Conservation (phyloP, 2,329 filamentous ascomycete genomes). For the Sporothrix curviconia region DNA sequence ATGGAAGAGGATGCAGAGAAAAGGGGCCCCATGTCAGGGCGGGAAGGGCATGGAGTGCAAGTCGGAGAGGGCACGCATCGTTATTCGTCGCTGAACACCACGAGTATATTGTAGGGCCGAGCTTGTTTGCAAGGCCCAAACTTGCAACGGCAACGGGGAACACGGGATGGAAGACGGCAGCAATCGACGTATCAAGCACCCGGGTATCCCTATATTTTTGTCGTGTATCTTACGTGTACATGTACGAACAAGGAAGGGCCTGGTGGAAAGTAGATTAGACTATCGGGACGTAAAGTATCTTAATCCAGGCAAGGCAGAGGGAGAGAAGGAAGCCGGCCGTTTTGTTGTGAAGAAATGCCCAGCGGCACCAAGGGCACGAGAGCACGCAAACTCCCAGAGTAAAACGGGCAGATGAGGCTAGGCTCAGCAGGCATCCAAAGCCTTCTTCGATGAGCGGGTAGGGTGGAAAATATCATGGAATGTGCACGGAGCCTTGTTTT, state of each 20-base stretch:
- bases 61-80: neutral
- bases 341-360: too few relatives aligned
- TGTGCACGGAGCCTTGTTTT: too few relatives aligned
- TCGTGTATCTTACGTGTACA: too few relatives aligned
- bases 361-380: too few relatives aligned
- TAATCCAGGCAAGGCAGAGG: too few relatives aligned
- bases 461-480: too few relatives aligned
- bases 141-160: conserved; percentile 2
- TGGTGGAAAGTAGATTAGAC: neutral
- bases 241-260: neutral
- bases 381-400: too few relatives aligned
- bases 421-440: too few relatives aligned
- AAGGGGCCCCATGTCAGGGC: neutral
- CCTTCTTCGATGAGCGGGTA: too few relatives aligned
- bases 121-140: neutral
- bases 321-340: too few relatives aligned
- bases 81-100: neutral
- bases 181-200: neutral
- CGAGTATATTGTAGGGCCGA: conserved; percentile 1
- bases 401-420: too few relatives aligned
- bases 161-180: neutral
- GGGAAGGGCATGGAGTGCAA: neutral
- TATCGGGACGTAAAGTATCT: neutral
- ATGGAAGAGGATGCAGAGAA: neutral
- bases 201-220: too few relatives aligned